Evolutionary conservation across 148 eudicot species (phyloP).

Genomic region (Rheum nobile): DNA sequence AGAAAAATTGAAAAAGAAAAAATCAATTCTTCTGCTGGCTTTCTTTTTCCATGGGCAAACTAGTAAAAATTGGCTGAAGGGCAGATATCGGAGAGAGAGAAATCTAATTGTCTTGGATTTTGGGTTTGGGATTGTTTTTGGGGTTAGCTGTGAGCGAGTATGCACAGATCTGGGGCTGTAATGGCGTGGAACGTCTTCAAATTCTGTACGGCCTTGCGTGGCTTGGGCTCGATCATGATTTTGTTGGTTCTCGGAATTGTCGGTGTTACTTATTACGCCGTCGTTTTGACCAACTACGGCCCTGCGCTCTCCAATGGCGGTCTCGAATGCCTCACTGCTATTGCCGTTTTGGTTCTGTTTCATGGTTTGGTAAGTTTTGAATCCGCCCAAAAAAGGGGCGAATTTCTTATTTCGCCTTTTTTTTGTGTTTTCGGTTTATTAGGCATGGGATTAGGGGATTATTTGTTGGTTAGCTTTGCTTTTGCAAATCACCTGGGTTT

Average conservation of each 20-base stretch:
- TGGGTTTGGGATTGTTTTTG: not conserved
- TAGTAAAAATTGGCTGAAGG: not conserved
- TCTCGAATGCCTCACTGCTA: constrained; percentile 39
- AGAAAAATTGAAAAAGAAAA: not conserved
- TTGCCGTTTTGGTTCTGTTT: constrained; percentile 61
- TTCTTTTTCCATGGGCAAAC: constrained; percentile 1
- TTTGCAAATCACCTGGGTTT: not conserved
- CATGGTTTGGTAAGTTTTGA: constrained; percentile 41
- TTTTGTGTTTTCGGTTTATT: not conserved
- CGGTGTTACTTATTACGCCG: constrained; percentile 84
- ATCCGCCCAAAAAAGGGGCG: not conserved
- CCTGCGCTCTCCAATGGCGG: constrained; percentile 59
- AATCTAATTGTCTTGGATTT: not conserved
- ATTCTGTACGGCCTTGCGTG: constrained; percentile 79
- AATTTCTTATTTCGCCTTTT: not conserved
- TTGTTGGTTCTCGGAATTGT: constrained; percentile 73
- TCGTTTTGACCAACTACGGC: constrained; percentile 65
- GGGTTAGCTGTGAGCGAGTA: constrained; percentile 9
- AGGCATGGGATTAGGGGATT: not conserved
- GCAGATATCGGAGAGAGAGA: not conserved
- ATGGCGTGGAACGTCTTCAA: constrained; percentile 99
- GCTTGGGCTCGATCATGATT: constrained; percentile 94
- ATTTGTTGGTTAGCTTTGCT: constrained; percentile 1
- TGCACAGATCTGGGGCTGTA: constrained; percentile 79
- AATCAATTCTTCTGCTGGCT: not conserved